A percentile compares a stretch with the other conserved stretches of the same genome.
phyloP scores from a whole-genome alignment of 2,329 filamentous ascomycete species.

The Huntiella savannae region DNA sequence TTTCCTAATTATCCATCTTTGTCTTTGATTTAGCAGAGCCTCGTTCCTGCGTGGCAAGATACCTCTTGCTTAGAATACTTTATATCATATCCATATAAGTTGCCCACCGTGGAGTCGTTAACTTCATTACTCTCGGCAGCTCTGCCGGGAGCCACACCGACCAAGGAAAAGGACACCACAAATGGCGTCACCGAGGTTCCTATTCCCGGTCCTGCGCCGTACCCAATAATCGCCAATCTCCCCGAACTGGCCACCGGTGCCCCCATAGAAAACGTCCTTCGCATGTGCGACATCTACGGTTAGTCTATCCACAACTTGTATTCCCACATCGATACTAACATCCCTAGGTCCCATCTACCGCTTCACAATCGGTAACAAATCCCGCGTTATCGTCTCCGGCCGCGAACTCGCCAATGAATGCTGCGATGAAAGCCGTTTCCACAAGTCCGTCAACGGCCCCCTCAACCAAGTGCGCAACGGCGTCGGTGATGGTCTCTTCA shows the following conservation, averaged over 20 bases:
- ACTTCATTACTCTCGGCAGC: conserved; percentile 1
- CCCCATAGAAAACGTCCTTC: conserved; percentile 33
- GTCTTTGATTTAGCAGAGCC: no score
- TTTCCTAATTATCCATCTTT: no score
- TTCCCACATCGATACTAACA: not conserved
- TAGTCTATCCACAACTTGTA: not conserved
- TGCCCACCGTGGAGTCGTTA: conserved; percentile 3
- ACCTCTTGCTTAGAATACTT: not conserved
- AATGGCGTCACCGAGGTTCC: conserved; percentile 16
- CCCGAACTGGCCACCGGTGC: conserved; percentile 41
- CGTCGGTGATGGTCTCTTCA: conserved; percentile 48
- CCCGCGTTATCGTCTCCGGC: conserved; percentile 31
- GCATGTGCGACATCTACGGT: conserved; percentile 49
- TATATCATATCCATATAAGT: not conserved
- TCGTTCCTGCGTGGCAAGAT: no score
- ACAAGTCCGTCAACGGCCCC: conserved; percentile 32
- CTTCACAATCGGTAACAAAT: conserved; percentile 29
- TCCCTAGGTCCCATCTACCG: conserved; percentile 38
- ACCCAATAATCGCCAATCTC: conserved; percentile 48
- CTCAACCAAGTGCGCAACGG: conserved; percentile 39
- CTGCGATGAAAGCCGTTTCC: conserved; percentile 47
- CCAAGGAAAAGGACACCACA: not conserved
- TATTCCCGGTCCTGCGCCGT: conserved; percentile 44
- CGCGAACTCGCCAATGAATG: conserved; percentile 41
- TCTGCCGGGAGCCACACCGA: not conserved